Evolutionary conservation across 352 stramenopile genomes (phyloP), one percentile per base, ranked within the genome.

Genomic region (Globisporangium acanthophoron): DNA sequence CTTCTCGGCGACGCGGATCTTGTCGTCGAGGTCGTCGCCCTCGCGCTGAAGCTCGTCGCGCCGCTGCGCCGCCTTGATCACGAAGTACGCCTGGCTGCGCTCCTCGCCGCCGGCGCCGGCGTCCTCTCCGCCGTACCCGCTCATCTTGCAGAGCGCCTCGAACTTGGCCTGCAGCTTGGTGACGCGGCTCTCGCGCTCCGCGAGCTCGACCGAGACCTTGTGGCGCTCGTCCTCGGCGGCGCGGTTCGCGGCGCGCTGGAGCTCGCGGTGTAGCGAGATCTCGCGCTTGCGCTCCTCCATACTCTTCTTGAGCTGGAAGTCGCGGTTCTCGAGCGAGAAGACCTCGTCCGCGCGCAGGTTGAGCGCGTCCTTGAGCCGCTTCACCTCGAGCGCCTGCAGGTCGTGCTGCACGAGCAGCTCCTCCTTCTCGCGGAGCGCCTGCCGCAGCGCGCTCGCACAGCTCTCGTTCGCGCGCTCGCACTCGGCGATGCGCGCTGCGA

Each of bases 11-110:
- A 91, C 69, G 18, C 88, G 75, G 61, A 99, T 98, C 59, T 97
- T 94, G 58, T 96, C 86, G 60, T 99, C 94, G 9, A 99, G 80
- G 52, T 97, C 85, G 70, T 99, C 94, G 27, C 94, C 95, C 63
- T 98, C 87, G 50, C 91, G 77, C 65, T 98, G 96, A 11, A 99
- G 76, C 69, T 98, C 95, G 64, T 98, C 95, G 35, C 93, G 85
- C 61, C 85, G 87, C 66, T 99, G 94, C 1, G 95, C 96, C n/a
- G 92, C 93, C 58, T 94, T 79, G 66, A 99, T 99, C 11, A 98
- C 80, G 69, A 97, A 98, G 59, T 97, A 97, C 15, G 94, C 93
- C 65, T 98, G 94, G 43, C 86, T 97, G 39, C 86, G 78, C 56
- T 90, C 80, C 62, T 95, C 84, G 35, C 85, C 86, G 35, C 79